Conservation (phyloP, 2,329 filamentous ascomycete genomes). For the Fusarium dlaminii region DNA sequence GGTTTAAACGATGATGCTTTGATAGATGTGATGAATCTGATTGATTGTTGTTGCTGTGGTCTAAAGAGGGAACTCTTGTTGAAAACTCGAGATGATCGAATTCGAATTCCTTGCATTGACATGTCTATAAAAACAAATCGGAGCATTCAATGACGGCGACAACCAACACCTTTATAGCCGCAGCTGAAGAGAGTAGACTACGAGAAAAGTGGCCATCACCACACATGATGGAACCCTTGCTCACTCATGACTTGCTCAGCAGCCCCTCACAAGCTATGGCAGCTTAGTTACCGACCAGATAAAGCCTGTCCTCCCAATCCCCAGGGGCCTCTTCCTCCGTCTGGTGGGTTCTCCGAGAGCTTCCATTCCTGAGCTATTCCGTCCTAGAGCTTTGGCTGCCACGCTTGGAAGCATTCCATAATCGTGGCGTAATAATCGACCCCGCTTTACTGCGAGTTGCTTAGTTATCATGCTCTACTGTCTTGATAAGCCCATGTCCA, state of each 20-base stretch:
- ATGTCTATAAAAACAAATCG: constrained; percentile 25
- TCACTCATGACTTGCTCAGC: constrained; percentile 41
- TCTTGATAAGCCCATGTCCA: constrained; percentile 35
- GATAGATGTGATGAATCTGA: constrained; percentile 17
- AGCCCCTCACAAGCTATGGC: constrained; percentile 27
- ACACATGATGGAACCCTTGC: constrained; percentile 11
- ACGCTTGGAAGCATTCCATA: constrained; percentile 34
- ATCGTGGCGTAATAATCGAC: constrained; percentile 40
- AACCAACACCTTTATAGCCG: constrained; percentile 36
- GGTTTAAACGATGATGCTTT: constrained; percentile 1
- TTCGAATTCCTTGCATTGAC: constrained; percentile 31
- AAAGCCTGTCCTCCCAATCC: constrained; percentile 9
- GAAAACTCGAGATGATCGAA: constrained; percentile 27
- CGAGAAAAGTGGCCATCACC: constrained; percentile 22
- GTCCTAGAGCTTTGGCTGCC: neutral
- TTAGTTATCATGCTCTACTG: constrained; percentile 26
- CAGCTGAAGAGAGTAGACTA: neutral
- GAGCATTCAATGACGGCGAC: constrained; percentile 27
- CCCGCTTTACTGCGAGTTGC: constrained; percentile 36
- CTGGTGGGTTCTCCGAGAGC: constrained; percentile 14
- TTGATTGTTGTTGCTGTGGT: constrained; percentile 6
- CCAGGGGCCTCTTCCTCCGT: neutral
- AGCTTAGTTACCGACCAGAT: constrained; percentile 9
- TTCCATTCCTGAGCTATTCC: constrained; percentile 11
- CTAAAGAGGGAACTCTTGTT: constrained; percentile 6